These are phyloP conservation scores for Flaveria sonorensis DNA, from an alignment of 129 eudicot species.

Conservation along the genomic window DNA sequence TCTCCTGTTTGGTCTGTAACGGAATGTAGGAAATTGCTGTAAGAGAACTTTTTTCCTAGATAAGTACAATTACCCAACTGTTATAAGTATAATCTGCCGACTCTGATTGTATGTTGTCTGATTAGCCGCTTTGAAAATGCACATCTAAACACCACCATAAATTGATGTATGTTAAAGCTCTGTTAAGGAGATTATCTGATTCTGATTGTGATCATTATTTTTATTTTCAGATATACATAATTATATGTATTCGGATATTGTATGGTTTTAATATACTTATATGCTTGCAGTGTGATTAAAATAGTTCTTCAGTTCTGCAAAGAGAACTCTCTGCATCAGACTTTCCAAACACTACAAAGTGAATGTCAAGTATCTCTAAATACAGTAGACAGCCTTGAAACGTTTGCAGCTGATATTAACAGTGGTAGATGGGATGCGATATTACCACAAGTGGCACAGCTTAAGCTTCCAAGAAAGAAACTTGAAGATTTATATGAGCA, in stretches of 20 bases:
- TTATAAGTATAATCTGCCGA: too few species aligned
- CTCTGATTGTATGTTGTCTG: background rate
- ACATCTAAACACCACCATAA: background rate
- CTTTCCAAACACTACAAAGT: constrained; percentile 88
- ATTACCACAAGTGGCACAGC: constrained; percentile 94
- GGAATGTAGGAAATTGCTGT: too few species aligned
- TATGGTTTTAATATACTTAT: constrained; percentile 14
- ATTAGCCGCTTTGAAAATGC: background rate
- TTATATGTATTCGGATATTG: background rate
- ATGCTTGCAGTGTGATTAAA: constrained; percentile 83
- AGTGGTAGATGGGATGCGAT: constrained; percentile 98
- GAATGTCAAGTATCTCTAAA: constrained; percentile 97
- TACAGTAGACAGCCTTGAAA: constrained; percentile 97
- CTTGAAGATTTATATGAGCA: constrained; percentile 95
- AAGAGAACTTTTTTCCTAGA: too few species aligned
- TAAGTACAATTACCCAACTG: too few species aligned
- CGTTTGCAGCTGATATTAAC: constrained; percentile 93
- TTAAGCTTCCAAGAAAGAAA: constrained; percentile 91
- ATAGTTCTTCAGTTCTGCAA: constrained; percentile 98
- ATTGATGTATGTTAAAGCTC: background rate
- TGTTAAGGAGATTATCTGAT: background rate
- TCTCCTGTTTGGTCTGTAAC: too few species aligned
- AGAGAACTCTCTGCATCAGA: constrained; percentile 92
- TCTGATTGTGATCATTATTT: background rate
- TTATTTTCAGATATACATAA: background rate